Conservation (phyloP, 768 basidiomycete genomes). For the Leccinum rimulosum region DNA sequence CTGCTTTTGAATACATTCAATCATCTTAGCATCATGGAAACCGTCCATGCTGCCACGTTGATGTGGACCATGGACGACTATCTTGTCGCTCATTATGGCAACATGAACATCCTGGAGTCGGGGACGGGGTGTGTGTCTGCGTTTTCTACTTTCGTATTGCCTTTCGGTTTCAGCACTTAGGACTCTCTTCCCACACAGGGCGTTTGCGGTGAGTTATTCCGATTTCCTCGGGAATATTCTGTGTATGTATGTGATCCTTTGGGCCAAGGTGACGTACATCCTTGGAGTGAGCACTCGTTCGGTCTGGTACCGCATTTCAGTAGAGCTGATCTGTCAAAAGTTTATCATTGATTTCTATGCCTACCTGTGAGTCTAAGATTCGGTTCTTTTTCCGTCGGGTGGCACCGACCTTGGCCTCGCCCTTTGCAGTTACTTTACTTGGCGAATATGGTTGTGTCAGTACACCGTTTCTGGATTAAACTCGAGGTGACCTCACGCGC, state of each 20-base stretch:
- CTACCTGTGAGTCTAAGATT: constrained; percentile 17
- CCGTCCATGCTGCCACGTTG: constrained; percentile 18
- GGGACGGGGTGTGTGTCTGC: constrained; percentile 20
- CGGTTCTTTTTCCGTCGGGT: too few relatives aligned
- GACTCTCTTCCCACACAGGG: neutral
- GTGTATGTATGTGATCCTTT: neutral
- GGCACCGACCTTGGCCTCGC: neutral
- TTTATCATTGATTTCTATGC: constrained; percentile 28
- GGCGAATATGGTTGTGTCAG: constrained; percentile 30
- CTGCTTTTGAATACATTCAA: neutral
- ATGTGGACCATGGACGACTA: constrained; percentile 26
- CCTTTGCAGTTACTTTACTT: constrained; percentile 24
- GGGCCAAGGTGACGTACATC: constrained; percentile 18
- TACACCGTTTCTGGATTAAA: neutral
- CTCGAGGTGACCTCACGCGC: neutral
- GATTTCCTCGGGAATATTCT: neutral
- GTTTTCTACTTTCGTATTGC: constrained; percentile 18
- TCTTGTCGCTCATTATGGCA: constrained; percentile 18
- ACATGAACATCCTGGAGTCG: constrained; percentile 7
- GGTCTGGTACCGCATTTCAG: neutral
- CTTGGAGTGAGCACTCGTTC: constrained; percentile 20
- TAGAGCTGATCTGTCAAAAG: constrained; percentile 12
- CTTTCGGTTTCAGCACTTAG: constrained; percentile 36
- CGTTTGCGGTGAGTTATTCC: neutral
- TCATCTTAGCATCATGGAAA: constrained; percentile 20